phyloP scores from a whole-genome alignment of 306 rosid species.

The Fragaria vesca region DNA sequence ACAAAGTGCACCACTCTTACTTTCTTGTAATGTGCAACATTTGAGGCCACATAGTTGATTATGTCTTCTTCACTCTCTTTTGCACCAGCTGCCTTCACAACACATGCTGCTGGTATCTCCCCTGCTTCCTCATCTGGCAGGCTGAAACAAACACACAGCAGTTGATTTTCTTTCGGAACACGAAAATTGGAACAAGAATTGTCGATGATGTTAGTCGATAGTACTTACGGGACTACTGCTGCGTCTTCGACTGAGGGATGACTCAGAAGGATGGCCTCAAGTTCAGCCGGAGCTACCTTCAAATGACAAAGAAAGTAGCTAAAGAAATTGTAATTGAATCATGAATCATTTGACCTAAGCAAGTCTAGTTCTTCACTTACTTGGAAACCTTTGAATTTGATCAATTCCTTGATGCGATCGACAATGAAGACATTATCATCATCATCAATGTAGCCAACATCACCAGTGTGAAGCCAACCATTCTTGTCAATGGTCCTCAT shows the following conservation, averaged over 20 bases:
- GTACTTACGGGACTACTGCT: conserved; percentile 86
- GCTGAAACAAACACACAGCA: conserved; percentile 30
- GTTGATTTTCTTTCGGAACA: background rate
- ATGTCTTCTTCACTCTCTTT: conserved; percentile 74
- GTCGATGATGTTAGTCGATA: background rate
- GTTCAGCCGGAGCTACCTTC: conserved; percentile 95
- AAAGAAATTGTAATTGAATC: background rate
- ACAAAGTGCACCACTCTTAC: conserved; percentile 75
- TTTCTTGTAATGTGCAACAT: conserved; percentile 81
- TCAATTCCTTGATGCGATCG: conserved; percentile 56
- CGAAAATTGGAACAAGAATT: background rate
- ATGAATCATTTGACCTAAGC: background rate
- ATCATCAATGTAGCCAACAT: conserved; percentile 75
- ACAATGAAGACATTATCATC: conserved; percentile 71
- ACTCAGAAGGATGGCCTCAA: conserved; percentile 78
- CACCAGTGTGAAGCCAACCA: conserved; percentile 96
- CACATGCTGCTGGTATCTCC: conserved; percentile 87
- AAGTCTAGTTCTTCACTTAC: conserved; percentile 26
- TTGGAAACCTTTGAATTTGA: conserved; percentile 60
- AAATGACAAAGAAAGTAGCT: conserved; percentile 10
- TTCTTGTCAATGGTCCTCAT: conserved; percentile 63
- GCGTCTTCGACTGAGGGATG: conserved; percentile 86
- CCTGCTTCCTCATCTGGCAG: conserved; percentile 89
- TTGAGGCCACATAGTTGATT: conserved; percentile 61
- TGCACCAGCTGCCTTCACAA: conserved; percentile 56